Conservation (phyloP, 768 basidiomycete genomes). For the Leccinum broughii region DNA sequence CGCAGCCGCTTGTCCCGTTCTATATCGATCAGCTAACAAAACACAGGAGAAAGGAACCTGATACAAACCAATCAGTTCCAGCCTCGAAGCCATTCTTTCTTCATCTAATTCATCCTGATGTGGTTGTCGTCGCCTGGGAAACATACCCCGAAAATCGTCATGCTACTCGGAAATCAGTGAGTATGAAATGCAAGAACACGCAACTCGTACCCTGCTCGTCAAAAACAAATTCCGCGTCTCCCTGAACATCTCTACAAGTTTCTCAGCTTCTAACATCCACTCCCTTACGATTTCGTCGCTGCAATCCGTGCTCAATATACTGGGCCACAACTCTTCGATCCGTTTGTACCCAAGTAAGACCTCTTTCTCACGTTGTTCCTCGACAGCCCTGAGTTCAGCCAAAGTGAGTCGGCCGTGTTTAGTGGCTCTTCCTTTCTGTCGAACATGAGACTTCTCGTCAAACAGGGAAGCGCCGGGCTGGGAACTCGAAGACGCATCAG, state of each 20-base stretch:
- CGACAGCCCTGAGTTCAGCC: slow-evolving; percentile 61
- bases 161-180: slow-evolving; percentile 31
- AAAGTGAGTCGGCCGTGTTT: slow-evolving; percentile 48
- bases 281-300: slow-evolving; percentile 57
- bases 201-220: slow-evolving; percentile 64
- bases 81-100: slow-evolving; percentile 36
- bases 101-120: slow-evolving; percentile 17
- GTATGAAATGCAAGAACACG: slow-evolving; percentile 3
- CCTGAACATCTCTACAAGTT: slow-evolving; percentile 84
- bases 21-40: slow-evolving; percentile 24
- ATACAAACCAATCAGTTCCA: slow-evolving; percentile 67
- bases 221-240: slow-evolving; percentile 84
- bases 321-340: slow-evolving; percentile 63
- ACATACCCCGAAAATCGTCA: slow-evolving; percentile 23
- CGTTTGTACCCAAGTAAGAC: slow-evolving; percentile 57
- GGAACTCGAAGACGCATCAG: slow-evolving; percentile 16
- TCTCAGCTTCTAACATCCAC: slow-evolving; percentile 85
- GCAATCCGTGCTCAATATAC: slow-evolving; percentile 44
- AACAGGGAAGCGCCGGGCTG: slow-evolving; percentile 56
- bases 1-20: slow-evolving; percentile 58
- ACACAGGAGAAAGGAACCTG: neutral
- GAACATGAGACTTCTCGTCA: slow-evolving; percentile 49
- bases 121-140: slow-evolving; percentile 17
- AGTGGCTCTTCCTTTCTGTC: slow-evolving; percentile 35
- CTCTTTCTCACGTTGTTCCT: slow-evolving; percentile 65